phyloP scores from a whole-genome alignment of 805 yeast species.

The Maudiozyma barnettii region DNA sequence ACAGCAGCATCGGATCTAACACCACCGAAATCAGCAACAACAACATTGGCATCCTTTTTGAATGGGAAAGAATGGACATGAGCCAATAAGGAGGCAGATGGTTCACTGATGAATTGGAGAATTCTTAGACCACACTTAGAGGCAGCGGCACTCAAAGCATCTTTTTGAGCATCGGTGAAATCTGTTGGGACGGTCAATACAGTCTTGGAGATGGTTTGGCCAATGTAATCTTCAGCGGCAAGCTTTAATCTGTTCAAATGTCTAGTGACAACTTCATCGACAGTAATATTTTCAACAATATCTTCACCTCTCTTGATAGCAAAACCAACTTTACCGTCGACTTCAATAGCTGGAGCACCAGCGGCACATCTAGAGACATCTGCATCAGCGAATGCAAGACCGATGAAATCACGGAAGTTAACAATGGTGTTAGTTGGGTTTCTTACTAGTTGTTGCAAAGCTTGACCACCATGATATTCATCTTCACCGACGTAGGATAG shows the following conservation, averaged over 20 bases:
- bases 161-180: slow-evolving; percentile 65
- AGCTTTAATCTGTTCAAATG: slow-evolving; percentile 71
- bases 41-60: slow-evolving; percentile 32
- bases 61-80: slow-evolving; percentile 46
- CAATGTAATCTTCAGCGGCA: slow-evolving; percentile 91
- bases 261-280: slow-evolving; percentile 73
- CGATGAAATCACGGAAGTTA: slow-evolving; percentile 90
- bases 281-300: slow-evolving; percentile 45
- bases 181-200: slow-evolving; percentile 89
- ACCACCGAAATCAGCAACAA: slow-evolving; percentile 96
- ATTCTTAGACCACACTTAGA: slow-evolving; percentile 67
- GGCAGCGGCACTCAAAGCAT: slow-evolving; percentile 51
- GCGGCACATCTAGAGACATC: slow-evolving; percentile 60
- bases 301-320: slow-evolving; percentile 42
- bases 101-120: slow-evolving; percentile 84
- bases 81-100: slow-evolving; percentile 82
- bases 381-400: slow-evolving; percentile 59
- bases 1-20: slow-evolving; percentile 93
- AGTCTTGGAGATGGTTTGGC: slow-evolving; percentile 67
- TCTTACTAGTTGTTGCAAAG: slow-evolving; percentile 83
- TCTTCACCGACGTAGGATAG: slow-evolving; percentile 87
- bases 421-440: slow-evolving; percentile 78
- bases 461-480: slow-evolving; percentile 97
- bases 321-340: slow-evolving; percentile 61
- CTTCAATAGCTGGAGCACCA: slow-evolving; percentile 31